Conservation (phyloP, 176 grass and related monocot species). For the Musa beccarii region DNA sequence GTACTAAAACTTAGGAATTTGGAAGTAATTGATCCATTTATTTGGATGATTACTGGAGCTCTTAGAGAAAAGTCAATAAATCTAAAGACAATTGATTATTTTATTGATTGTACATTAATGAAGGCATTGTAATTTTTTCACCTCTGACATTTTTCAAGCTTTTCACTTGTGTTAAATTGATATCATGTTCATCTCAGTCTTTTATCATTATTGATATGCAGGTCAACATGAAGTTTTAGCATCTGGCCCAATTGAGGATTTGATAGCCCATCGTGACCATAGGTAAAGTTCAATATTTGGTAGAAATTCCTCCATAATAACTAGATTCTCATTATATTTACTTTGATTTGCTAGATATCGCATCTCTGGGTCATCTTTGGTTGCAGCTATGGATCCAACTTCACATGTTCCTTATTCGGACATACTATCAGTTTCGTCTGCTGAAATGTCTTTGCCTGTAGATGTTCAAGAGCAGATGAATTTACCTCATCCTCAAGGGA, state of each 20-base stretch:
- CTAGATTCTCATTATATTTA: constrained; percentile 9
- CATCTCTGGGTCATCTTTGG: constrained; percentile 86
- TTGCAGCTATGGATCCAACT: constrained; percentile 81
- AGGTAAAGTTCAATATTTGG: constrained; percentile 40
- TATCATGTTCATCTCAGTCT: not conserved
- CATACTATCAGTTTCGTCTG: constrained; percentile 42
- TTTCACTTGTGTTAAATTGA: not conserved
- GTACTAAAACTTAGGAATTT: not conserved
- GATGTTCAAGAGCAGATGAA: constrained; percentile 35
- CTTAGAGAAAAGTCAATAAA: not conserved
- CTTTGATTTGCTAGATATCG: constrained; percentile 65
- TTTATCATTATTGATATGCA: constrained; percentile 12
- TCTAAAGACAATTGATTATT: not conserved
- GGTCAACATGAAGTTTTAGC: constrained; percentile 97
- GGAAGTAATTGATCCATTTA: not conserved
- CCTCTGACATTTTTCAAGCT: not conserved
- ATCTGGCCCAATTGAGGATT: constrained; percentile 96
- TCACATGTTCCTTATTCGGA: constrained; percentile 65
- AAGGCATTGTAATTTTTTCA: not conserved
- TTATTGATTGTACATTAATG: not conserved
- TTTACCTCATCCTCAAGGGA: constrained; percentile 48
- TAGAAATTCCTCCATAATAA: not conserved
- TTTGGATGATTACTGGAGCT: constrained; percentile 1
- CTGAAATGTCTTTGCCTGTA: constrained; percentile 44
- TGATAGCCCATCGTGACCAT: constrained; percentile 97